Evolutionary conservation across 768 basidiomycete species (phyloP).

Genomic region (Artomyces pyxidatus): DNA sequence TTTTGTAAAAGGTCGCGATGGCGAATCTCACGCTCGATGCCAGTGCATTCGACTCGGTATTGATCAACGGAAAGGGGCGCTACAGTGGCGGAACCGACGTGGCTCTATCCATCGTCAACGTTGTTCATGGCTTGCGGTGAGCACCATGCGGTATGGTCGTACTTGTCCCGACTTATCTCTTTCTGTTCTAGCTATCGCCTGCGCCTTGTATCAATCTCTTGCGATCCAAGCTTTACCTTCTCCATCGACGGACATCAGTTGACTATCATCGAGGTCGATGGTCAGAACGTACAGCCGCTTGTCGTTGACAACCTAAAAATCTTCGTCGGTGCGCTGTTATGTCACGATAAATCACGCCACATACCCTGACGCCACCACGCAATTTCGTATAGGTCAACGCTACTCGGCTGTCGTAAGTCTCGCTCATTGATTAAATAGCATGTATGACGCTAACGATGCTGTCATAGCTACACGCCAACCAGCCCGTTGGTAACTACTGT

Average conservation of each 20-base stretch:
- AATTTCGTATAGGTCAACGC: background rate
- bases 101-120: slow-evolving; percentile 36
- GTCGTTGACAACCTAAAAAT: slow-evolving; percentile 19
- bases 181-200: too few species aligned
- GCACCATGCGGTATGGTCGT: background rate
- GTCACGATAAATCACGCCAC: background rate
- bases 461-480: slow-evolving; percentile 11
- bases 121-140: slow-evolving; percentile 25
- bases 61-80: slow-evolving; percentile 48
- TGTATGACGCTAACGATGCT: background rate
- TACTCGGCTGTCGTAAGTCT: slow-evolving; percentile 1
- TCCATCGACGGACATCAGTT: slow-evolving; percentile 21
- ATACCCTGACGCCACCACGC: too few species aligned
- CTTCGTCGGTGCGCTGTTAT: slow-evolving; percentile 13
- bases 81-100: slow-evolving; percentile 29
- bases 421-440: background rate
- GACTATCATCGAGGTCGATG: slow-evolving; percentile 24
- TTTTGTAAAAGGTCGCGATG: too few species aligned
- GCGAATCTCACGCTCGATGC: too few species aligned
- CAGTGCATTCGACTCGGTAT: too few species aligned
- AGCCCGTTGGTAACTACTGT: slow-evolving; percentile 1
- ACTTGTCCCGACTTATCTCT: background rate
- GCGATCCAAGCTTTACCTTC: slow-evolving; percentile 26
- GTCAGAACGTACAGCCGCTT: slow-evolving; percentile 14
- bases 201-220: slow-evolving; percentile 43